Base-by-base conservation (phyloP, 805 yeast species). In the Maudiozyma turicensis region DNA sequence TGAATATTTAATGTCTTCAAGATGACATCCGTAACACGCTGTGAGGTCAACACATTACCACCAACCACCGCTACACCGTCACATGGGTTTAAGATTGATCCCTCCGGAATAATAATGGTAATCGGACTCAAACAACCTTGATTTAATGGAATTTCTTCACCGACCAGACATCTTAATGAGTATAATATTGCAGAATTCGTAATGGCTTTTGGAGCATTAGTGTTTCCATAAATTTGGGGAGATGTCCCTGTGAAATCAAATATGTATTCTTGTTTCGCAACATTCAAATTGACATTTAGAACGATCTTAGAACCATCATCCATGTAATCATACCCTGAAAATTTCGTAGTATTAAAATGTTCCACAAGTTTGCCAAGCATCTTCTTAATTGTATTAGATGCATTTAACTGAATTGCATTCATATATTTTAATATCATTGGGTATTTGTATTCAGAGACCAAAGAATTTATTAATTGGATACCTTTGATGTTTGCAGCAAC, bases 1-100 rank as follows among this genome's bases (percentile, higher is more conserved):
- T 88, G 85, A 5, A 89, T 88, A 52, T 78, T 75, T 64, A 93
- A 89, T 0, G 98, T 93, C 58, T 82, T 83, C 59, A 91, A 72
- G 40, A 93, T 78, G 2, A 86, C 91, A 66, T 90, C 97, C 0
- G 95, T 89, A 44, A 93, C 81, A 57, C 97, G 76, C 66, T 93
- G 98, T 1, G 96, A 84, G 1, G 98, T 91, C 68, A 90, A 84
- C 7, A 91, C 98, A 64, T 91, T 91, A 8, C 96, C 96, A 43
- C 90, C 93, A 15, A 91, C 97, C 37, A 88, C 95, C 1, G 97
- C 99, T 44, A 95, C 91, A 13, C 86, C 91, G 38, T 76, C 76
- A 15, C 82, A 77, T 1, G 98, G 97, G 29, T 84, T 76, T 11
- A 93, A 69, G 13, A 85, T 67, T 3, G 84, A 77, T 8, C 77